A percentile compares a stretch with the other conserved stretches of the same genome.
Conservation (phyloP, 2,329 filamentous ascomycete species). For the Fusarium cicatricum region DNA sequence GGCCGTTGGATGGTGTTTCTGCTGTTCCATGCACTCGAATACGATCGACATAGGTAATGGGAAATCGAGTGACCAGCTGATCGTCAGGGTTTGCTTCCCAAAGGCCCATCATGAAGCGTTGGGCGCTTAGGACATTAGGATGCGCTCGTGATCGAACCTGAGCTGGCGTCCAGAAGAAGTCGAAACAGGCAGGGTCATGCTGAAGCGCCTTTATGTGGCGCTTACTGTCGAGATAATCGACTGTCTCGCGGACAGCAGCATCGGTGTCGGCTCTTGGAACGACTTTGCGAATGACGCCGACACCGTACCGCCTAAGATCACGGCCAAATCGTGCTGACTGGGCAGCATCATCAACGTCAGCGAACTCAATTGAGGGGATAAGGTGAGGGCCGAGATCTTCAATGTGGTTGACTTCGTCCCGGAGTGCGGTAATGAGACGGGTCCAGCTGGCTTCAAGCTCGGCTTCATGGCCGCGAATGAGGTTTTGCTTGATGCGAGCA, state of each 20-base stretch:
- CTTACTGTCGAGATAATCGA: conserved; percentile 57
- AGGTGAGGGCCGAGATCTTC: conserved; percentile 58
- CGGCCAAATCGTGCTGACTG: conserved; percentile 63
- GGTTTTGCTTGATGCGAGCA: conserved; percentile 62
- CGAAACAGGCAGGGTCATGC: conserved; percentile 72
- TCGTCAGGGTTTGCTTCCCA: conserved; percentile 68
- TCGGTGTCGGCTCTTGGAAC: conserved; percentile 65
- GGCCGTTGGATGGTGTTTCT: conserved; percentile 30
- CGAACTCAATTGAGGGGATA: conserved; percentile 65
- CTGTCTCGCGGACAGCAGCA: conserved; percentile 65
- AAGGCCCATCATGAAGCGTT: conserved; percentile 71
- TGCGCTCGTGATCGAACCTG: conserved; percentile 74
- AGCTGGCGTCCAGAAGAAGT: conserved; percentile 77
- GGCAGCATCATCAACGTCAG: conserved; percentile 56
- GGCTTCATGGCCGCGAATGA: conserved; percentile 63
- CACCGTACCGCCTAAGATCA: conserved; percentile 68
- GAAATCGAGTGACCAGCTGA: conserved; percentile 66
- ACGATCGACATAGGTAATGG: conserved; percentile 74
- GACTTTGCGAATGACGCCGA: conserved; percentile 71
- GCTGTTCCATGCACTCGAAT: conserved; percentile 69
- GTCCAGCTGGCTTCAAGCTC: conserved; percentile 64
- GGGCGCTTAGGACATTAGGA: conserved; percentile 67
- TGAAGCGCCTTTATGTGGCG: conserved; percentile 41
- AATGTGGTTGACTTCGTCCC: conserved; percentile 61
- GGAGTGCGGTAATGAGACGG: conserved; percentile 60